Conservation (phyloP, 2,329 filamentous ascomycete genomes). For the Talaromyces sp. region DNA sequence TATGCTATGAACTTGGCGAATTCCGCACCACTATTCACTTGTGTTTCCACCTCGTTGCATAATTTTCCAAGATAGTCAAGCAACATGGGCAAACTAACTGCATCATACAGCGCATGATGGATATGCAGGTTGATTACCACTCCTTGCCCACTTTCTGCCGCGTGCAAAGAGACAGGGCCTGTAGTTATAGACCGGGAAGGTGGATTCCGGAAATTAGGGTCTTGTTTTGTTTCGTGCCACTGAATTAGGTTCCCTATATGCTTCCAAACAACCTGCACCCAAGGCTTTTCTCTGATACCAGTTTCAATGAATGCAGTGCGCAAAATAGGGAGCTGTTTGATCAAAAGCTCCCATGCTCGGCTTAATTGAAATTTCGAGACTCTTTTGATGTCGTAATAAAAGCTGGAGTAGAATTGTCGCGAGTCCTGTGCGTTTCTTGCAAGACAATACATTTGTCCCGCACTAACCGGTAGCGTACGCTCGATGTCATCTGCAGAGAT, state of each 20-base stretch:
- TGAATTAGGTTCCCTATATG: slow-evolving; percentile 34
- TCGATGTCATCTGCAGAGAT: slow-evolving; percentile 51
- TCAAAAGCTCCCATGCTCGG: slow-evolving; percentile 60
- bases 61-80: slow-evolving; percentile 51
- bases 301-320: slow-evolving; percentile 65
- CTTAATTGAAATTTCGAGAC: slow-evolving; percentile 45
- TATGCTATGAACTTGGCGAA: slow-evolving; percentile 44
- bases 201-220: slow-evolving; percentile 20
- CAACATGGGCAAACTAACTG: slow-evolving; percentile 68
- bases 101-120: slow-evolving; percentile 88
- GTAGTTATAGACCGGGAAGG: slow-evolving; percentile 21
- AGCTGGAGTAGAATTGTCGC: slow-evolving; percentile 68
- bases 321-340: slow-evolving; percentile 59
- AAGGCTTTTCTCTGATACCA: slow-evolving; percentile 45
- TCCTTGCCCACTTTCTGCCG: slow-evolving; percentile 27
- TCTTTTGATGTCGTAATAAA: slow-evolving; percentile 55
- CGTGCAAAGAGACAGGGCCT: slow-evolving; percentile 35
- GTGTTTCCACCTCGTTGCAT: slow-evolving; percentile 33
- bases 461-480: slow-evolving; percentile 62
- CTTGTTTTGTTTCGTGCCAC: slow-evolving; percentile 23
- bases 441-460: slow-evolving; percentile 80
- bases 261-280: slow-evolving; percentile 62
- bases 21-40: slow-evolving; percentile 25
- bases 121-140: slow-evolving; percentile 56
- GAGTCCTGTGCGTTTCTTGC: slow-evolving; percentile 63